Percentiles rank a stretch among this genome's conserved stretches.
phyloP scores from a whole-genome alignment of 129 eudicot species.

The Arctium lappa region DNA sequence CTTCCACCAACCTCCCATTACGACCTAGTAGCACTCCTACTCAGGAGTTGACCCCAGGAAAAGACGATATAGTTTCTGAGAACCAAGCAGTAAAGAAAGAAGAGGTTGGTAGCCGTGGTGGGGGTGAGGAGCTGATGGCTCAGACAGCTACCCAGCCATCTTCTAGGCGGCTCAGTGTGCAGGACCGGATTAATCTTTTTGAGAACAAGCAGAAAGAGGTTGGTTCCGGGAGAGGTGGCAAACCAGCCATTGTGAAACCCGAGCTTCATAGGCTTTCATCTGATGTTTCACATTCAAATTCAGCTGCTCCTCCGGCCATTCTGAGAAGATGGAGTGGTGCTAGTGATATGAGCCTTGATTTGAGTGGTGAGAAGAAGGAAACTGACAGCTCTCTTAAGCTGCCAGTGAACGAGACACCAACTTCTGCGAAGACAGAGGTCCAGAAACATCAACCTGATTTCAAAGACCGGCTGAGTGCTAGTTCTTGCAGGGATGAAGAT shows the following conservation, averaged over 20 bases:
- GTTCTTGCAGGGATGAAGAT: slow-evolving; percentile 9
- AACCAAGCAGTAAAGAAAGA: slow-evolving; percentile 44
- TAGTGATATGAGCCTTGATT: slow-evolving; percentile 95
- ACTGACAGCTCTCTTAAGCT: slow-evolving; percentile 57
- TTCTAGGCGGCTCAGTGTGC: slow-evolving; percentile 87
- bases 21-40: slow-evolving; percentile 21
- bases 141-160: slow-evolving; percentile 44
- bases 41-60: slow-evolving; percentile 44
- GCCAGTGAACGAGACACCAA: slow-evolving; percentile 24
- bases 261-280: slow-evolving; percentile 85
- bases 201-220: slow-evolving; percentile 93
- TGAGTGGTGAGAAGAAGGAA: slow-evolving; percentile 74
- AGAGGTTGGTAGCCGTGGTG: slow-evolving; percentile 28
- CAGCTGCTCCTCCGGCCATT: slow-evolving; percentile 51
- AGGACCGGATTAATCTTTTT: slow-evolving; percentile 84
- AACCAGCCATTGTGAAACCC: slow-evolving; percentile 56
- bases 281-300: slow-evolving; percentile 43
- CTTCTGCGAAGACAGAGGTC: slow-evolving; percentile 20
- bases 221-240: slow-evolving; percentile 57
- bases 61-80: slow-evolving; percentile 30
- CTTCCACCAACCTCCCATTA: slow-evolving; percentile 30
- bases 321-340: slow-evolving; percentile 98
- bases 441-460: slow-evolving; percentile 18
- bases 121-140: slow-evolving; percentile 24
- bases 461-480: slow-evolving; percentile 14